Percentiles rank a stretch among this genome's conserved stretches.
Evolutionary conservation across 2,329 filamentous ascomycete genomes (phyloP).

Genomic region (Colletotrichum camelliae): DNA sequence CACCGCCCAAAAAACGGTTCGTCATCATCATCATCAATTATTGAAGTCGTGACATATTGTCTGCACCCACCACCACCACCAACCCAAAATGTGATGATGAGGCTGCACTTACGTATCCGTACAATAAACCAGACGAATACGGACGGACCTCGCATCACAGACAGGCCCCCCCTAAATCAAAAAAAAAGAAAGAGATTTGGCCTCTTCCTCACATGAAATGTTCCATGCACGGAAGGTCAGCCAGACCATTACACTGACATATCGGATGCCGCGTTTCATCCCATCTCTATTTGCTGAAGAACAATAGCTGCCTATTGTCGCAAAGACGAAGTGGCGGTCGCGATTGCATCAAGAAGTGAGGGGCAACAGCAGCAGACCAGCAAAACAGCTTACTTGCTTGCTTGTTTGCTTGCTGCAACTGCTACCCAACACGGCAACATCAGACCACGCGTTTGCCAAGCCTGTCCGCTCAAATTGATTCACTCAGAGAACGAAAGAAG

Average conservation of each 20-base stretch:
- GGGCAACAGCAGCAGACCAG: not conserved
- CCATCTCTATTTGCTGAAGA: not conserved
- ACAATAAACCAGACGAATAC: constrained; percentile 8
- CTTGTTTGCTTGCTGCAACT: not conserved
- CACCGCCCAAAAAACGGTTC: not conserved
- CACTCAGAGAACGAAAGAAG: not conserved
- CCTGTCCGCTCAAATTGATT: not conserved
- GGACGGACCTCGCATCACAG: constrained; percentile 5
- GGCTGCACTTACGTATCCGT: not conserved
- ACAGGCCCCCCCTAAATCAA: not conserved
- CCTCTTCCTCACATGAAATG: not conserved
- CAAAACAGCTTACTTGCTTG: not conserved
- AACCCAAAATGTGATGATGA: not conserved
- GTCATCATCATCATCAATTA: not conserved
- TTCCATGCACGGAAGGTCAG: not conserved
- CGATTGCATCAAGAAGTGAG: not conserved
- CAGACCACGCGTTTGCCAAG: constrained; percentile 16
- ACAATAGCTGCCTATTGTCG: not conserved
- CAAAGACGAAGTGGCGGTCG: not conserved
- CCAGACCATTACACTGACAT: not conserved
- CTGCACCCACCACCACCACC: not conserved
- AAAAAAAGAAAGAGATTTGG: not conserved
- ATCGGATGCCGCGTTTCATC: constrained; percentile 14
- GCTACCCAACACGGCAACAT: not conserved
- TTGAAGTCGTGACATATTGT: not conserved